Evolutionary conservation across 805 yeast genomes (phyloP).

Genomic region (Clavispora asparagi): DNA sequence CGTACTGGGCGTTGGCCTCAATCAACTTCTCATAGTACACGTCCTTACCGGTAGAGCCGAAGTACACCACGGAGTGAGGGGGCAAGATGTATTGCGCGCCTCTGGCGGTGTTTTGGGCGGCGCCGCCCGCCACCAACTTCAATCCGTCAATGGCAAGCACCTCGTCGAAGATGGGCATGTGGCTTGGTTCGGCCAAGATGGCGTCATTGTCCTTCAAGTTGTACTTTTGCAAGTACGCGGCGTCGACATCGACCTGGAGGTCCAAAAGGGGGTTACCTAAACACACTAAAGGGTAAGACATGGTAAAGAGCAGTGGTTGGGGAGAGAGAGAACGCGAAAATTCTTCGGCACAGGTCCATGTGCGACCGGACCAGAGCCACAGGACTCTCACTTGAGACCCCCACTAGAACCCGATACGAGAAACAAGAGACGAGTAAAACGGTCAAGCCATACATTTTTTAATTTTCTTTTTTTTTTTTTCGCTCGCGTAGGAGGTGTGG

Average conservation of each 20-base stretch:
- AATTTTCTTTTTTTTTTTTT: no score
- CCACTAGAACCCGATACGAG: no score
- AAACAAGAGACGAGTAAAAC: no score
- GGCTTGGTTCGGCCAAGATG: constrained; percentile 77
- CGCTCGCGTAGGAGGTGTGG: no score
- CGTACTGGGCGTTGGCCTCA: constrained; percentile 82
- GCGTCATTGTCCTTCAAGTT: constrained; percentile 89
- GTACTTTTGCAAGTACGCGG: constrained; percentile 72
- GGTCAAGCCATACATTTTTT: no score
- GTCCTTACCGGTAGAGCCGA: constrained; percentile 96
- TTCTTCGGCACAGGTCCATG: not conserved
- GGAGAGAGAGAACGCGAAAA: not conserved
- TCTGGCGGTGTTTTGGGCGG: constrained; percentile 98
- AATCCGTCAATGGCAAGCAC: constrained; percentile 56
- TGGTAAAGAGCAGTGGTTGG: constrained; percentile 13
- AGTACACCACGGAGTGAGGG: constrained; percentile 74
- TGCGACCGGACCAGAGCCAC: not conserved
- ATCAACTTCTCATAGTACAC: constrained; percentile 73
- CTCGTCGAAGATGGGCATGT: constrained; percentile 82
- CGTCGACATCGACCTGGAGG: constrained; percentile 69
- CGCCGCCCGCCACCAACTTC: constrained; percentile 92
- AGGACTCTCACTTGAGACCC: not conserved
- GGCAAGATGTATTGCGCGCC: constrained; percentile 95
- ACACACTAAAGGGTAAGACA: constrained; percentile 70
- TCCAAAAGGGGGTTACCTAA: constrained; percentile 92